A percentile compares a stretch with the other conserved stretches of the same genome.
Evolutionary conservation across 176 grass and related monocot species (phyloP).

Genomic region (Avena insularis): DNA sequence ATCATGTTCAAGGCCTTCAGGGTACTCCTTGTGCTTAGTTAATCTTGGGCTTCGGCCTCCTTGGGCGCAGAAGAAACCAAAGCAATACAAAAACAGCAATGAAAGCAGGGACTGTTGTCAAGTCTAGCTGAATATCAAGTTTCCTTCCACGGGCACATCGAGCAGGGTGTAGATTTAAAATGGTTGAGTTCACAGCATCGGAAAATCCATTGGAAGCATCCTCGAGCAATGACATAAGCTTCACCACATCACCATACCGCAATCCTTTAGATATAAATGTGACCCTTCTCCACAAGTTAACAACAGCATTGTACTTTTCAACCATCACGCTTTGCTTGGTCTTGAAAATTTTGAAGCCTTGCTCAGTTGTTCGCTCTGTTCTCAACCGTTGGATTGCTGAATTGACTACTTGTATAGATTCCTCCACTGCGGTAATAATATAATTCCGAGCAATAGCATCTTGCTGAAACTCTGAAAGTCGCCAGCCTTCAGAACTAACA

Average conservation of each 20-base stretch:
- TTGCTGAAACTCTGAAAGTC: slow-evolving; percentile 75
- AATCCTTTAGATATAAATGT: slow-evolving; percentile 75
- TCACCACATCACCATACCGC: slow-evolving; percentile 74
- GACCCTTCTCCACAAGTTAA: slow-evolving; percentile 90
- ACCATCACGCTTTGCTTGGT: slow-evolving; percentile 67
- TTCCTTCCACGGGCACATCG: slow-evolving; percentile 87
- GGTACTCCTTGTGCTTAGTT: slow-evolving; percentile 52
- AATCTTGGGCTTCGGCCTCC: slow-evolving; percentile 91
- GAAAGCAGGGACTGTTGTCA: slow-evolving; percentile 88
- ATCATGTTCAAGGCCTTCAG: no score
- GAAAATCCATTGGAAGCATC: slow-evolving; percentile 89
- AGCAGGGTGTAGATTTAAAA: slow-evolving; percentile 72
- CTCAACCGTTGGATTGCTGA: slow-evolving; percentile 72
- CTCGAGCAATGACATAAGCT: slow-evolving; percentile 82
- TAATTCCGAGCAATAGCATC: slow-evolving; percentile 87
- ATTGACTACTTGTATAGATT: slow-evolving; percentile 85
- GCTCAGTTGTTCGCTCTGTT: slow-evolving; percentile 61
- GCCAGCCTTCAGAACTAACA: slow-evolving; percentile 79
- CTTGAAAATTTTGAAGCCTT: slow-evolving; percentile 85
- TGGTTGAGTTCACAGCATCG: slow-evolving; percentile 75
- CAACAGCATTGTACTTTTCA: slow-evolving; percentile 91
- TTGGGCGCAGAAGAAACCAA: slow-evolving; percentile 90
- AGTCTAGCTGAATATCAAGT: slow-evolving; percentile 76
- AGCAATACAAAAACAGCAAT: slow-evolving; percentile 79
- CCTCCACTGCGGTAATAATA: slow-evolving; percentile 86